These are phyloP conservation scores for Tardiomyces digboiensis DNA, from an alignment of 1,139 yeast species.

Conservation along the genomic window DNA sequence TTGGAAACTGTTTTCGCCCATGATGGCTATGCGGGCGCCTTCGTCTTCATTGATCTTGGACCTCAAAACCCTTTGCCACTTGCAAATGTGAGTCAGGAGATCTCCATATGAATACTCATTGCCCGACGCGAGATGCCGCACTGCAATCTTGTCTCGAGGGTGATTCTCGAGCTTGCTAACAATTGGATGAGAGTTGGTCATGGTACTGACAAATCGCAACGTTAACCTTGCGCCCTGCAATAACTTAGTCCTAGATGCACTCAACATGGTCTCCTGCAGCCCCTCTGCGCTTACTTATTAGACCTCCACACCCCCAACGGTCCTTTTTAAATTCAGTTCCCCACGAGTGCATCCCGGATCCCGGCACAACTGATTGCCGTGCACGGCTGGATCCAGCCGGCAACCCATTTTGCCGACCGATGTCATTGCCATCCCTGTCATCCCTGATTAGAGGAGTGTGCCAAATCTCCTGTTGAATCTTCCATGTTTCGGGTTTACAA, in stretches of 20 bases:
- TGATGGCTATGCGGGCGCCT: conserved; percentile 21
- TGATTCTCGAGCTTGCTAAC: neutral
- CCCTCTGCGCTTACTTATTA: neutral
- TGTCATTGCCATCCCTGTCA: too few relatives aligned
- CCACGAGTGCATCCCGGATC: too few relatives aligned
- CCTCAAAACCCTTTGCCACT: conserved; percentile 18
- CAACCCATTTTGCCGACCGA: too few relatives aligned
- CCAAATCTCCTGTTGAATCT: too few relatives aligned
- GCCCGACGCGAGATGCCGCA: conserved; percentile 24
- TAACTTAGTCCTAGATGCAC: neutral
- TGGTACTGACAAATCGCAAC: neutral
- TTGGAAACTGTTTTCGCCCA: conserved; percentile 29
- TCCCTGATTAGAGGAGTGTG: too few relatives aligned
- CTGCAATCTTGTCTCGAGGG: conserved; percentile 18
- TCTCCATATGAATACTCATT: conserved; percentile 24
- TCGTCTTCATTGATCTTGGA: conserved; percentile 3
- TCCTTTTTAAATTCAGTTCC: too few relatives aligned
- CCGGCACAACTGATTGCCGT: too few relatives aligned
- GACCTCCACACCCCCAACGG: too few relatives aligned
- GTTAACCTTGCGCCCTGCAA: neutral
- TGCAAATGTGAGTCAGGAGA: conserved; percentile 19
- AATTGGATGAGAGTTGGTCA: neutral
- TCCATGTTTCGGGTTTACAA: too few relatives aligned
- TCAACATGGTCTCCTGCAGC: neutral
- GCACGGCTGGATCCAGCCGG: too few relatives aligned